These are phyloP conservation scores for Fagopyrum homotropicum DNA, from an alignment of 148 eudicot species.

Conservation along the genomic window DNA sequence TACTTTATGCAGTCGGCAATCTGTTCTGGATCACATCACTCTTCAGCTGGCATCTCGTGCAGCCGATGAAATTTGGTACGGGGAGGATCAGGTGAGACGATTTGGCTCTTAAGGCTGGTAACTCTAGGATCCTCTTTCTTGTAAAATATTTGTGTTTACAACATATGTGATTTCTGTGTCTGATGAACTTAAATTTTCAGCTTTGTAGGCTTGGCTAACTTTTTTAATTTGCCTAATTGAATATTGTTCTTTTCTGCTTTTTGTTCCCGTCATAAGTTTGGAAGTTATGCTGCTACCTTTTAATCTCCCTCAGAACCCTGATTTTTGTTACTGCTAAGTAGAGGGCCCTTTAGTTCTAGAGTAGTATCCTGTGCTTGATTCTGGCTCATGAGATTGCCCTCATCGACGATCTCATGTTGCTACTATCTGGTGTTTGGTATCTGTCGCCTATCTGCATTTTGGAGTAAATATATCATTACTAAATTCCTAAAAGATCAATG, in stretches of 20 bases:
- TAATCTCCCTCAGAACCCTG: background rate
- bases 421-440: background rate
- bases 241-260: background rate
- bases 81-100: slow-evolving; percentile 59
- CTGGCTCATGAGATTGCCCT: background rate
- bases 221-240: background rate
- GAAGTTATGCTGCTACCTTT: background rate
- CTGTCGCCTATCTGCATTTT: background rate
- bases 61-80: slow-evolving; percentile 88
- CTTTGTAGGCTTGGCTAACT: too few relatives aligned
- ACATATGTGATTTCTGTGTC: background rate
- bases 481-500: background rate
- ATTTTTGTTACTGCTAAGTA: background rate
- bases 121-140: background rate
- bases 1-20: slow-evolving; percentile 61
- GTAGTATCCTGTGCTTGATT: background rate
- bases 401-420: background rate
- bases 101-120: background rate
- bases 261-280: background rate
- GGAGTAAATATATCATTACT: background rate
- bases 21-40: slow-evolving; percentile 79
- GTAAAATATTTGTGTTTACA: background rate
- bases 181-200: background rate
- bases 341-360: background rate
- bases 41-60: slow-evolving; percentile 92